Base-by-base conservation (phyloP, 1,284 basidiomycete species). In the Puccinia sorghi region DNA sequence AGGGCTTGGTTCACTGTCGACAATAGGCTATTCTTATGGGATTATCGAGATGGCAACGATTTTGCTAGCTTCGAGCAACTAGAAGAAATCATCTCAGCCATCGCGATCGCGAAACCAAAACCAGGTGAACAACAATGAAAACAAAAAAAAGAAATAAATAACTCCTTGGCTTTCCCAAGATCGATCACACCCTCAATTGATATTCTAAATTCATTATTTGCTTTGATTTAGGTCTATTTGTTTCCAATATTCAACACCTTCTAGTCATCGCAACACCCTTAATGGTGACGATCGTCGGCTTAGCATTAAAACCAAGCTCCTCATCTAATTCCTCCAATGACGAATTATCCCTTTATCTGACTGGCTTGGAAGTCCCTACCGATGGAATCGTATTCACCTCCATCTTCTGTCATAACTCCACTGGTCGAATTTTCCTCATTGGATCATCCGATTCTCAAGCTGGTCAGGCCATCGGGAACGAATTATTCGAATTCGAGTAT, bases 1-100 rank as follows among this genome's bases (percentile, higher is more conserved):
- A 89, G 94, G 70, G 95, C 93, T 0, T 99, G 95, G 93, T 92
- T 98, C 82, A 91, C 93, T 12, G 91, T 98, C 80, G 94, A 97
- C 86, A 91, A 96, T 85, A 92, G 93, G 82, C 87, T 99, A 56
- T 94, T 97, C 83, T 87, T 99, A 39, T 99, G 97, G 97, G 93
- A 98, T 85, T 99, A 98, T 85, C 87, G 90, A 70, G 93, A 97
- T 83, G 93, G 93, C 91, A 93, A 92, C 84, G 92, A 93, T 83
- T 90, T 94, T 82, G 90, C 89, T 82, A 93, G 93, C 32, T 97
- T 93, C 84, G 90, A 92, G 79, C 93, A 97, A 84, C 92, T 96
- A 83, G 89, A 91, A n/a, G 92, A 95, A 82, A 89, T 92, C 57
- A 97, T 99, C 81, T 90, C 92, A 32, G 88, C 92, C 82, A 84